Percentiles rank a stretch among this genome's conserved stretches.
These are phyloP conservation scores for Flaveria linearis DNA, from an alignment of 129 eudicot genomes.

Conservation along the genomic window DNA sequence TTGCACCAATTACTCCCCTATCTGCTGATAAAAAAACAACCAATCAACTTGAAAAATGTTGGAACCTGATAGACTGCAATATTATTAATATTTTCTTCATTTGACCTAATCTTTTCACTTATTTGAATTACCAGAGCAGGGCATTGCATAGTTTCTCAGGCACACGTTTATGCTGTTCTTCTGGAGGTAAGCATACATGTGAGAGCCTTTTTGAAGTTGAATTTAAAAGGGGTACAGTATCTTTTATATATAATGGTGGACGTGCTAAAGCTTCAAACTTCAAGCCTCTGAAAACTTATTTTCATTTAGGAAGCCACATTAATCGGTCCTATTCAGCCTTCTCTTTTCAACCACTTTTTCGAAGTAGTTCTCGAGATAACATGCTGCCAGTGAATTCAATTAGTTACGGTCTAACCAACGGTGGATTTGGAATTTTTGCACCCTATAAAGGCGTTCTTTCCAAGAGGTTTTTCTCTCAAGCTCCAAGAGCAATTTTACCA, in stretches of 20 bases:
- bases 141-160: slow-evolving; percentile 46
- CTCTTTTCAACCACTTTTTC: slow-evolving; percentile 31
- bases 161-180: slow-evolving; percentile 34
- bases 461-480: slow-evolving; percentile 49
- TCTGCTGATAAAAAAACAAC: background rate
- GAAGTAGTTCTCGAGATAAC: slow-evolving; percentile 34
- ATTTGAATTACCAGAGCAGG: slow-evolving; percentile 57
- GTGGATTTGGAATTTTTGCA: slow-evolving; percentile 34
- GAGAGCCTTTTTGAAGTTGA: slow-evolving; percentile 31
- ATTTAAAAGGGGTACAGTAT: slow-evolving; percentile 36
- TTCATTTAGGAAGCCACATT: slow-evolving; percentile 28
- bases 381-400: slow-evolving; percentile 29
- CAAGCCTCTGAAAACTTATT: slow-evolving; percentile 26
- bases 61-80: slow-evolving; percentile 10
- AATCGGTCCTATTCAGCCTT: slow-evolving; percentile 35
- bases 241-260: slow-evolving; percentile 23
- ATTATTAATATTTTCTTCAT: background rate
- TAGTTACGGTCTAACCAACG: slow-evolving; percentile 35
- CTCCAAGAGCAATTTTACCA: slow-evolving; percentile 36
- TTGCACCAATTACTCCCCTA: background rate
- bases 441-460: slow-evolving; percentile 30
- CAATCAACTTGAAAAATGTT: background rate
- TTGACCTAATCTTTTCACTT: slow-evolving; percentile 3
- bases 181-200: slow-evolving; percentile 38
- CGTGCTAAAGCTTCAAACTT: slow-evolving; percentile 32